phyloP scores from a whole-genome alignment of 1,284 basidiomycete genomes.

The Naganishia sp. region DNA sequence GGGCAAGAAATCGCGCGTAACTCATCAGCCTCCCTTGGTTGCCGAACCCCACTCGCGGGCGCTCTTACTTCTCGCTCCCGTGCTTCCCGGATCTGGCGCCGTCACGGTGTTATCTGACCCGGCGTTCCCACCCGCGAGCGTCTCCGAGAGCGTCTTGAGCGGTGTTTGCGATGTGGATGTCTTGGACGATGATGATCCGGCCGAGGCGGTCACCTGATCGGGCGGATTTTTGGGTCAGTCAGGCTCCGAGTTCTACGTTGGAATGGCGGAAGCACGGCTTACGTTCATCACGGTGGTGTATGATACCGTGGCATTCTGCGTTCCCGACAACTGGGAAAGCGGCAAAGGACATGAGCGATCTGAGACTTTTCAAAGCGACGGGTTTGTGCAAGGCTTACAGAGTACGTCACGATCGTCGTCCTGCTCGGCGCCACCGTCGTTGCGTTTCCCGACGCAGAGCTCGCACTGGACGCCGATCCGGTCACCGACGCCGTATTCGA shows the following conservation, averaged over 20 bases:
- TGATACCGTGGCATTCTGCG: conserved; percentile 24
- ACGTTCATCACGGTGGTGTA: conserved; percentile 27
- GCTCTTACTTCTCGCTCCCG: conserved; percentile 16
- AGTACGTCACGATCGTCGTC: conserved; percentile 23
- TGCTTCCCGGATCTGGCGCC: conserved; percentile 29
- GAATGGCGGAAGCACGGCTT: not conserved
- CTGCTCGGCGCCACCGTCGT: conserved; percentile 21
- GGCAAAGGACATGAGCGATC: not conserved
- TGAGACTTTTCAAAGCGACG: not conserved
- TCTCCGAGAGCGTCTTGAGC: conserved; percentile 8
- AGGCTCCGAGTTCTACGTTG: not conserved
- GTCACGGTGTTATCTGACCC: conserved; percentile 28
- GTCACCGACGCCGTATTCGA: not conserved
- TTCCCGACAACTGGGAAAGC: conserved; percentile 16
- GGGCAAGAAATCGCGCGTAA: not conserved
- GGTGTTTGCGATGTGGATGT: conserved; percentile 21
- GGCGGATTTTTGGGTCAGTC: not conserved
- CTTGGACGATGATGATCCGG: not conserved
- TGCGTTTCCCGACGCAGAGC: conserved; percentile 5
- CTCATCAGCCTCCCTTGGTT: not conserved
- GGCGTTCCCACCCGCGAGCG: conserved; percentile 24
- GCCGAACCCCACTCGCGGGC: not conserved
- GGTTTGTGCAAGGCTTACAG: not conserved
- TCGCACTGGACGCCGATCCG: not conserved
- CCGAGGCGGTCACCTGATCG: conserved; percentile 14